phyloP scores from a whole-genome alignment of 441 rosid species.

The Sinapis alba region DNA sequence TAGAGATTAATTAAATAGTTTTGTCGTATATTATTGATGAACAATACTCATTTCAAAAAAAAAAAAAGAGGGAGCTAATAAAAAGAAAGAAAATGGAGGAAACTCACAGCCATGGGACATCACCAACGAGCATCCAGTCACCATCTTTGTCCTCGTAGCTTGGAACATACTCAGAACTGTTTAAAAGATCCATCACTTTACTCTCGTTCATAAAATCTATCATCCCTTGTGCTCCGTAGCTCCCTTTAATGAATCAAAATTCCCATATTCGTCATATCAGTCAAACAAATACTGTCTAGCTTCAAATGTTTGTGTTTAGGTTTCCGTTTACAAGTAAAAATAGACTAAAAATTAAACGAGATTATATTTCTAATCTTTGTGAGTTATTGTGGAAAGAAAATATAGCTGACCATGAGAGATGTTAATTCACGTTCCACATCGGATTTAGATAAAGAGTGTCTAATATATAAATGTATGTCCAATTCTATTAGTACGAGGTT shows the following conservation, averaged over 20 bases:
- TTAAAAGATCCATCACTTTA: conserved; percentile 85
- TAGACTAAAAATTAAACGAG: background rate
- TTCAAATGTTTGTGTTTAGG: background rate
- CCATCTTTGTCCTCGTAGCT: conserved; percentile 93
- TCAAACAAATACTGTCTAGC: background rate
- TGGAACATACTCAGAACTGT: conserved; percentile 88
- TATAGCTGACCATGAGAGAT: too few species aligned
- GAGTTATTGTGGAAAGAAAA: background rate
- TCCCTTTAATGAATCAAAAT: conserved; percentile 40
- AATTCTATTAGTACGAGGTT: too few species aligned
- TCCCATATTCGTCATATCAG: background rate
- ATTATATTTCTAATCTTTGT: background rate
- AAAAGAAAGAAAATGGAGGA: background rate
- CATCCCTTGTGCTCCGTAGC: conserved; percentile 81
- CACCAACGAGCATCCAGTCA: conserved; percentile 48
- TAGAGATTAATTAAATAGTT: background rate
- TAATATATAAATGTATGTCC: too few species aligned
- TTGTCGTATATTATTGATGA: background rate
- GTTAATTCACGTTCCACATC: too few species aligned
- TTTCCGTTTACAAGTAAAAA: background rate
- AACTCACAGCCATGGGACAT: conserved; percentile 69
- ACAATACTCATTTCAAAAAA: background rate
- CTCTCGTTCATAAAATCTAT: conserved; percentile 91
- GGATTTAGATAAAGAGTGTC: too few species aligned
- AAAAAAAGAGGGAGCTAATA: background rate